Evolutionary conservation across 1,139 yeast genomes (phyloP).

Genomic region (Taphrina betulina): DNA sequence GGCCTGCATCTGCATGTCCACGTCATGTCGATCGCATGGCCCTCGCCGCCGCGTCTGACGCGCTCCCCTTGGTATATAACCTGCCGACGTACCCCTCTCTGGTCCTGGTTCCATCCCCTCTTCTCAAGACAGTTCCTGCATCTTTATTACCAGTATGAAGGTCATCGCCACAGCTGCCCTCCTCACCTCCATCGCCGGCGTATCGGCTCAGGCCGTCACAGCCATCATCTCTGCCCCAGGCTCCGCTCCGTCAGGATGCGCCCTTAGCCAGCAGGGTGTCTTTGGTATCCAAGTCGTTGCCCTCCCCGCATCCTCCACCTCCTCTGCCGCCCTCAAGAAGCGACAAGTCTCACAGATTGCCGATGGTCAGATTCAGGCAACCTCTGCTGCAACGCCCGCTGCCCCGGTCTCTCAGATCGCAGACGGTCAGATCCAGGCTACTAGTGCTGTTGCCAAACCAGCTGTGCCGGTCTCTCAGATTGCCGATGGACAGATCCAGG

Average conservation of each 20-base stretch:
- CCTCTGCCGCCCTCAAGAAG: conserved; percentile 28
- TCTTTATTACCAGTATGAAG: conserved; percentile 29
- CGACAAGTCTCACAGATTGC: conserved; percentile 45
- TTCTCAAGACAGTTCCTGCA: too few species aligned
- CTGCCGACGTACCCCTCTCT: background rate
- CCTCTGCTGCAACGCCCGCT: conserved; percentile 41
- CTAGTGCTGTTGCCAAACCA: conserved; percentile 45
- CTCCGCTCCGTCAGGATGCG: conserved; percentile 16
- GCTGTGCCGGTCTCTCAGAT: conserved; percentile 46
- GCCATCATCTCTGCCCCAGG: conserved; percentile 27
- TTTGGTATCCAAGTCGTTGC: conserved; percentile 27
- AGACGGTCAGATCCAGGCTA: conserved; percentile 53
- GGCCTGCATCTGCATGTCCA: too few species aligned
- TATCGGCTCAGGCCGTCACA: conserved; percentile 34
- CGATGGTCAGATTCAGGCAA: conserved; percentile 50
- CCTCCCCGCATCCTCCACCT: conserved; percentile 1
- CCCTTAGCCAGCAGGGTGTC: conserved; percentile 14
- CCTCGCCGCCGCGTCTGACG: too few species aligned
- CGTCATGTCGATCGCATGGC: background rate
- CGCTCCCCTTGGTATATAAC: background rate
- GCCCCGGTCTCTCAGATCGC: conserved; percentile 50
- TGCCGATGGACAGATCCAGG: conserved; percentile 54
- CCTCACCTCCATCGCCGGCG: conserved; percentile 33
- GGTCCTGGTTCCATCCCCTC: background rate
- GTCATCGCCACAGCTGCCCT: conserved; percentile 34